These are phyloP conservation scores for Ascochyta pisi DNA, from an alignment of 2,329 filamentous ascomycete species.

Conservation along the genomic window DNA sequence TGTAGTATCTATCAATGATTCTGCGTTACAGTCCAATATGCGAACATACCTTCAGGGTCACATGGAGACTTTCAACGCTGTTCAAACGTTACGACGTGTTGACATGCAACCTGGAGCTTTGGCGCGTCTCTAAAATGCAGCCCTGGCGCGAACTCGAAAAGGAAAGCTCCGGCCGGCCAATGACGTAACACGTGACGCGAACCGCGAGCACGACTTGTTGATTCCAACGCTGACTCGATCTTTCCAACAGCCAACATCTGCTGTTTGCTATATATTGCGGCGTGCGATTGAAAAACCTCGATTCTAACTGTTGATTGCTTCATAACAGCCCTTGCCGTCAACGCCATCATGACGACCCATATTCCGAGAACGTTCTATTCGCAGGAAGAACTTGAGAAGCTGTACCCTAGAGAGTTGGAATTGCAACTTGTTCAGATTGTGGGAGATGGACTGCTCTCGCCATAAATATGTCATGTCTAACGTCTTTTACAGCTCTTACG, in stretches of 20 bases:
- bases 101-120: neutral
- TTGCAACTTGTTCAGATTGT: conserved; percentile 89
- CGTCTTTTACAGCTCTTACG: conserved; percentile 42
- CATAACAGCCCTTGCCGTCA: neutral
- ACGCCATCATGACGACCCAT: conserved; percentile 75
- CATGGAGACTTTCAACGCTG: neutral
- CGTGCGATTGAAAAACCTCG: neutral
- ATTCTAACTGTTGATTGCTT: neutral
- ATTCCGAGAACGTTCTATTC: conserved; percentile 78
- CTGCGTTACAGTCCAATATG: neutral
- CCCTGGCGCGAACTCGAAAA: conserved; percentile 6
- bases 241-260: neutral
- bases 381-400: conserved; percentile 75
- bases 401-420: conserved; percentile 82
- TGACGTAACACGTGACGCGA: conserved; percentile 34
- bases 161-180: conserved; percentile 14
- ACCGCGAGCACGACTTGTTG: conserved; percentile 12
- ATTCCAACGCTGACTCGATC: neutral
- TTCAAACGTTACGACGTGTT: neutral
- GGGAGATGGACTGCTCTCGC: conserved; percentile 32
- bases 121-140: conserved; percentile 6
- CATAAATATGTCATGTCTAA: conserved; percentile 12
- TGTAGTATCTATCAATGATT: neutral
- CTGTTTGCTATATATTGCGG: neutral
- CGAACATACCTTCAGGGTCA: neutral